Evolutionary conservation across 2,329 filamentous ascomycete species (phyloP).

Genomic region (Trichoderma citrinoviride): DNA sequence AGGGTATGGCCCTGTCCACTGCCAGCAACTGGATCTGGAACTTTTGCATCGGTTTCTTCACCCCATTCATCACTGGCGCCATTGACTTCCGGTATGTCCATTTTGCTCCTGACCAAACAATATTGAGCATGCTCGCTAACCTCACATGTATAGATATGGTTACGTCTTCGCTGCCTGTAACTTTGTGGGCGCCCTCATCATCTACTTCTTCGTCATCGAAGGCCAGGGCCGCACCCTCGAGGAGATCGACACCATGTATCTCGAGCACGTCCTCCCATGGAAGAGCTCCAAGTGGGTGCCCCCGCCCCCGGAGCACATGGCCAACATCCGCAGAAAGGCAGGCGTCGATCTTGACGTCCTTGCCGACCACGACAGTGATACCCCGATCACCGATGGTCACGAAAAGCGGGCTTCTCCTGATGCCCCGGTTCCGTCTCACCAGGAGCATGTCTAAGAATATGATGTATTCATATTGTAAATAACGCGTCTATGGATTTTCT

Average conservation of each 20-base stretch:
- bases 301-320: slow-evolving; percentile 44
- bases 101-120: accelerated
- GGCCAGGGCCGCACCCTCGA: slow-evolving; percentile 70
- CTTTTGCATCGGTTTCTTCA: slow-evolving; percentile 75
- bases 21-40: slow-evolving; percentile 69
- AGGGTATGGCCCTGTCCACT: slow-evolving; percentile 59
- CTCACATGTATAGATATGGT: slow-evolving; percentile 45
- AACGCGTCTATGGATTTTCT: background rate
- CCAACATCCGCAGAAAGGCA: slow-evolving; percentile 41
- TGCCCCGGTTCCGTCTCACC: slow-evolving; percentile 4
- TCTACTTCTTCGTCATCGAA: slow-evolving; percentile 78
- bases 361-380: slow-evolving; percentile 17
- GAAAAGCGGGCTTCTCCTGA: background rate
- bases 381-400: background rate
- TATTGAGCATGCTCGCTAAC: background rate
- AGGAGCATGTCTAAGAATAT: slow-evolving; percentile 17
- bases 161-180: slow-evolving; percentile 75
- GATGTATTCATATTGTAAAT: background rate
- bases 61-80: slow-evolving; percentile 69
- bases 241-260: slow-evolving; percentile 78
- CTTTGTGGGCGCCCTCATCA: slow-evolving; percentile 59
- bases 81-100: slow-evolving; percentile 62
- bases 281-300: slow-evolving; percentile 57
- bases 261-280: slow-evolving; percentile 61
- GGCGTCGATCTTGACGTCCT: slow-evolving; percentile 38